Percentiles rank a stretch among this genome's conserved stretches.
Evolutionary conservation across 345 rosid genomes (phyloP).

Genomic region (Erodium maritimum): DNA sequence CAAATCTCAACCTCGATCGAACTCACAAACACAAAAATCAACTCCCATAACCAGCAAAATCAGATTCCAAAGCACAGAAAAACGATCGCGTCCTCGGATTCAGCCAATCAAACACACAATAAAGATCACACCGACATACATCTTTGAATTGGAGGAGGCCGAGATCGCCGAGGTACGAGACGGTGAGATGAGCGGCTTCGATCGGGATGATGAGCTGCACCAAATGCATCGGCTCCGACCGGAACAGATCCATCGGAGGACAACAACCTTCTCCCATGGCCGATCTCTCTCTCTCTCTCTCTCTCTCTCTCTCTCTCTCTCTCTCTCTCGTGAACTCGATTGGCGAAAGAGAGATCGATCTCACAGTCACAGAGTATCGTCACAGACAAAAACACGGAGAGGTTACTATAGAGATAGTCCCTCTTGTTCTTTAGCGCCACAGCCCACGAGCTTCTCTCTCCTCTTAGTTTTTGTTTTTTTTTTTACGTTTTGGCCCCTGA

Average conservation of each 20-base stretch:
- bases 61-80: background rate
- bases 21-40: background rate
- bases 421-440: background rate
- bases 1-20: background rate
- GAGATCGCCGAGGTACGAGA: slow-evolving; percentile 82
- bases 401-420: too few relatives aligned
- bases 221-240: slow-evolving; percentile 79
- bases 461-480: background rate
- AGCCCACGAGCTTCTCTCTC: background rate
- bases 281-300: slow-evolving; percentile 17
- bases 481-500: background rate
- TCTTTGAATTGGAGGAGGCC: slow-evolving; percentile 96
- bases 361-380: too few relatives aligned
- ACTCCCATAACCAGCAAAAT: background rate
- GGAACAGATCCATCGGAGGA: slow-evolving; percentile 76
- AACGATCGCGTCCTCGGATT: background rate
- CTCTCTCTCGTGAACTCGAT: background rate
- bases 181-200: slow-evolving; percentile 82
- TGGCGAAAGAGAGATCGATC: too few relatives aligned
- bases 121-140: slow-evolving; percentile 49
- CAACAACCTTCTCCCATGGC: slow-evolving; percentile 37
- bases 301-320: background rate
- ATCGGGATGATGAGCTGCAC: slow-evolving; percentile 85
- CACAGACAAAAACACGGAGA: too few relatives aligned
- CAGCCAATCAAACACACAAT: background rate